Conservation (phyloP, 768 basidiomycete genomes). For the Hydnomerulius pinastri region DNA sequence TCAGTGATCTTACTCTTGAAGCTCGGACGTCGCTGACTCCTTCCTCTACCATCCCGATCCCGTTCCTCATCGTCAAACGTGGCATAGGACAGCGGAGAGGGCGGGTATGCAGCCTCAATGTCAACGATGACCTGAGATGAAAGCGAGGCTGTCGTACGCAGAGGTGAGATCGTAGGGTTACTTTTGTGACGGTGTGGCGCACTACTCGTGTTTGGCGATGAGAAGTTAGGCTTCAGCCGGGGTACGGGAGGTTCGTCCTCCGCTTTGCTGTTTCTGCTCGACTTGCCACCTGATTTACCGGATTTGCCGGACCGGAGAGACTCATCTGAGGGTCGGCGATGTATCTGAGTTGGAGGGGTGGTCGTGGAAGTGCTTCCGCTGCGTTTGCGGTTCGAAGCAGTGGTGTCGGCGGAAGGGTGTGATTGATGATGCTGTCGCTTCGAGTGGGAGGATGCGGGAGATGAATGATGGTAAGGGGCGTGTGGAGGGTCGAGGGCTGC, state of each 20-base stretch:
- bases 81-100: constrained; percentile 28
- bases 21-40: constrained; percentile 30
- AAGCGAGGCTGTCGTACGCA: constrained; percentile 21
- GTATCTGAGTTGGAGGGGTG: constrained; percentile 17
- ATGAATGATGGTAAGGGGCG: constrained; percentile 26
- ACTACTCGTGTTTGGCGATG: constrained; percentile 13
- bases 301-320: constrained; percentile 45
- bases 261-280: constrained; percentile 27
- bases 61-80: constrained; percentile 27
- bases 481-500: constrained; percentile 25
- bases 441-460: constrained; percentile 17
- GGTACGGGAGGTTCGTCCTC: constrained; percentile 33
- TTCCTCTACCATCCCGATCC: constrained; percentile 27
- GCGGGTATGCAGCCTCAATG: constrained; percentile 25
- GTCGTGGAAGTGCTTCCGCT: constrained; percentile 28
- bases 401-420: constrained; percentile 30
- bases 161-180: constrained; percentile 42
- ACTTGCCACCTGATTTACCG: constrained; percentile 31
- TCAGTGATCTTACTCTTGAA: constrained; percentile 36
- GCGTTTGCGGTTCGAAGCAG: constrained; percentile 22
- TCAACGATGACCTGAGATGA: constrained; percentile 30
- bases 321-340: constrained; percentile 39
- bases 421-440: constrained; percentile 29
- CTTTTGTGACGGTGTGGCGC: constrained; percentile 48
- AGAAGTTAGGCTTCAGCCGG: constrained; percentile 30